Evolutionary conservation across 73 alveolate species (phyloP).

Genomic region (Urostyla sp.): DNA sequence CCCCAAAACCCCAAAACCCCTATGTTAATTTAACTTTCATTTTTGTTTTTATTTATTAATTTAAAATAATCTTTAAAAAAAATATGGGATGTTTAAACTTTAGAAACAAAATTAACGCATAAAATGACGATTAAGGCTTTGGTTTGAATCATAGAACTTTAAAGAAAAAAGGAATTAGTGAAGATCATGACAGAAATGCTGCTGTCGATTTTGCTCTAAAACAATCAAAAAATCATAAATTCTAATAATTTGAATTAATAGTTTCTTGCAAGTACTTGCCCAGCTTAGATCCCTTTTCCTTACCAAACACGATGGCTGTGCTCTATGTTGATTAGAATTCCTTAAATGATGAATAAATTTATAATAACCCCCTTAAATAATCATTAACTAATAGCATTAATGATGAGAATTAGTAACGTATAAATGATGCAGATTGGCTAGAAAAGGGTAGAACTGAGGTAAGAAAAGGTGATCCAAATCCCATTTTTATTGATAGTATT

Average conservation of each 20-base stretch:
- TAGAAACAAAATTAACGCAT: too few relatives aligned
- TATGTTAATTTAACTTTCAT: too few relatives aligned
- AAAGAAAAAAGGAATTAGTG: background rate
- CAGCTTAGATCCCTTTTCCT: slow-evolving; percentile 72
- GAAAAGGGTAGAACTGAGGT: slow-evolving; percentile 66
- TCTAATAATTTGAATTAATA: slow-evolving; percentile 60
- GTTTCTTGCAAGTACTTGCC: slow-evolving; percentile 78
- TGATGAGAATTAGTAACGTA: background rate
- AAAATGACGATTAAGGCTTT: too few relatives aligned
- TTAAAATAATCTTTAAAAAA: too few relatives aligned
- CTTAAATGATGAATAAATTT: too few relatives aligned
- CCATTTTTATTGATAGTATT: slow-evolving; percentile 55
- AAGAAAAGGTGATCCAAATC: slow-evolving; percentile 50
- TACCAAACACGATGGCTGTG: slow-evolving; percentile 75
- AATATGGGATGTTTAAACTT: too few relatives aligned
- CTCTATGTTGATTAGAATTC: slow-evolving; percentile 36
- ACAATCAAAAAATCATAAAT: slow-evolving; percentile 42
- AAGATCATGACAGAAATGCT: slow-evolving; percentile 30
- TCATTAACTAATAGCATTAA: too few relatives aligned
- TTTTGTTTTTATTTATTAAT: too few relatives aligned
- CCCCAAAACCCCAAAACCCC: too few relatives aligned
- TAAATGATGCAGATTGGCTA: slow-evolving; percentile 26
- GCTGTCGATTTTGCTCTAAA: slow-evolving; percentile 34
- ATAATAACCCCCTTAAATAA: too few relatives aligned
- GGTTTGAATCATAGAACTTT: background rate